Conservation (phyloP, 345 rosid genomes). For the Stellera chamaejasme region DNA sequence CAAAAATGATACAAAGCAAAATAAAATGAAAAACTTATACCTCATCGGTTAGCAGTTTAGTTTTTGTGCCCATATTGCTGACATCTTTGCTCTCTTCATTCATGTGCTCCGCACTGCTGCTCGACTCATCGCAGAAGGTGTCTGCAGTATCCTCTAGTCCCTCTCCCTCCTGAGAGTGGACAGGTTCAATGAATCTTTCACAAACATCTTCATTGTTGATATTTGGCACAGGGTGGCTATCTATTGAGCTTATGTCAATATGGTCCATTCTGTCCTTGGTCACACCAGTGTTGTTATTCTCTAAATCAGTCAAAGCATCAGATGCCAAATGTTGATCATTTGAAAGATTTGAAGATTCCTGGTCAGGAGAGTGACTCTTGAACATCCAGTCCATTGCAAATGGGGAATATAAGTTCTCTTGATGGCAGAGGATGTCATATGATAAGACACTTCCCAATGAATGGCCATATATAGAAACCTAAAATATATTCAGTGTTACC, state of each 20-base stretch:
- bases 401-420: conserved; percentile 70
- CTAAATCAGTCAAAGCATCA: conserved; percentile 18
- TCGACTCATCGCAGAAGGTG: conserved; percentile 15
- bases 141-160: conserved; percentile 23
- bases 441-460: conserved; percentile 98
- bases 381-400: conserved; percentile 74
- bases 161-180: conserved; percentile 18
- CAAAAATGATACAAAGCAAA: no score
- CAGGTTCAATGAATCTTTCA: conserved; percentile 18
- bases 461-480: conserved; percentile 96
- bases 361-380: conserved; percentile 34
- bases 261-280: conserved; percentile 20
- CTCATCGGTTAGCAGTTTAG: conserved; percentile 54
- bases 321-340: conserved; percentile 22
- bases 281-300: conserved; percentile 18
- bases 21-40: conserved; percentile 22
- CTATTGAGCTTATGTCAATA: conserved; percentile 11
- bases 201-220: conserved; percentile 21
- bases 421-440: conserved; percentile 96
- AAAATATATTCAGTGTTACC: not conserved
- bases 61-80: conserved; percentile 24
- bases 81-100: conserved; percentile 20
- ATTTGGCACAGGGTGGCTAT: conserved; percentile 21
- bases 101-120: conserved; percentile 22
- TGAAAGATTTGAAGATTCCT: conserved; percentile 23